Conservation (phyloP, 2,329 filamentous ascomycete species). For the Xylaria sp. region DNA sequence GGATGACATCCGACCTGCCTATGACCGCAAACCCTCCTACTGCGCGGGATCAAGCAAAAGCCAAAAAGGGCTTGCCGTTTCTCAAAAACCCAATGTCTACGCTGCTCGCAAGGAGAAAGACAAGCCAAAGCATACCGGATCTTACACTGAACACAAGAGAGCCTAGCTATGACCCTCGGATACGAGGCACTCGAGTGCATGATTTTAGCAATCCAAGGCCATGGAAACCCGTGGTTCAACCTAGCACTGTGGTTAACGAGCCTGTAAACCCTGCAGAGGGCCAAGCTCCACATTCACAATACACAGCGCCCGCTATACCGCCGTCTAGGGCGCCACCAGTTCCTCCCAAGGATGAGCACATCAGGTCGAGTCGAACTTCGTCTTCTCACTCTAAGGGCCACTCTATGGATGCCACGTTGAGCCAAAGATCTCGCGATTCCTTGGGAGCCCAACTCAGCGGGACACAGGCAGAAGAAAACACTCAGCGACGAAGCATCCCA, state of each 20-base stretch:
- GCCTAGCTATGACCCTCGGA: slow-evolving; percentile 69
- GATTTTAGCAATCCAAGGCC: slow-evolving; percentile 72
- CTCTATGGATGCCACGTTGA: slow-evolving; percentile 45
- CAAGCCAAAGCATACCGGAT: slow-evolving; percentile 61
- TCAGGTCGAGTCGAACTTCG: slow-evolving; percentile 46
- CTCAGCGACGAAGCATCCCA: slow-evolving; percentile 43
- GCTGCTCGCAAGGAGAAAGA: slow-evolving; percentile 66
- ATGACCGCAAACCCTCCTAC: slow-evolving; percentile 47
- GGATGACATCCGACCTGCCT: slow-evolving; percentile 54
- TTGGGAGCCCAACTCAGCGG: slow-evolving; percentile 28
- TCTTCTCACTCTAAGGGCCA: slow-evolving; percentile 51
- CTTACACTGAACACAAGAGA: slow-evolving; percentile 57
- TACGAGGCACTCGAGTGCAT: slow-evolving; percentile 71
- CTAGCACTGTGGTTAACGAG: slow-evolving; percentile 43
- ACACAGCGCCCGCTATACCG: slow-evolving; percentile 17
- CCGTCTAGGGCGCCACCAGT: slow-evolving; percentile 50
- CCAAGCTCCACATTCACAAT: slow-evolving; percentile 35
- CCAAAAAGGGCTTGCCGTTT: slow-evolving; percentile 66
- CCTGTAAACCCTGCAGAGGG: slow-evolving; percentile 37
- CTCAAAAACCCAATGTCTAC: slow-evolving; percentile 70
- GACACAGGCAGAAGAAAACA: slow-evolving; percentile 31
- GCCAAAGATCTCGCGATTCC: slow-evolving; percentile 40
- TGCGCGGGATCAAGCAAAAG: slow-evolving; percentile 56
- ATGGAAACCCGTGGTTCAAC: slow-evolving; percentile 52
- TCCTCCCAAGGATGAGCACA: slow-evolving; percentile 54